phyloP scores from a whole-genome alignment of 1,284 basidiomycete species.

The Sporisorium exsertum region DNA sequence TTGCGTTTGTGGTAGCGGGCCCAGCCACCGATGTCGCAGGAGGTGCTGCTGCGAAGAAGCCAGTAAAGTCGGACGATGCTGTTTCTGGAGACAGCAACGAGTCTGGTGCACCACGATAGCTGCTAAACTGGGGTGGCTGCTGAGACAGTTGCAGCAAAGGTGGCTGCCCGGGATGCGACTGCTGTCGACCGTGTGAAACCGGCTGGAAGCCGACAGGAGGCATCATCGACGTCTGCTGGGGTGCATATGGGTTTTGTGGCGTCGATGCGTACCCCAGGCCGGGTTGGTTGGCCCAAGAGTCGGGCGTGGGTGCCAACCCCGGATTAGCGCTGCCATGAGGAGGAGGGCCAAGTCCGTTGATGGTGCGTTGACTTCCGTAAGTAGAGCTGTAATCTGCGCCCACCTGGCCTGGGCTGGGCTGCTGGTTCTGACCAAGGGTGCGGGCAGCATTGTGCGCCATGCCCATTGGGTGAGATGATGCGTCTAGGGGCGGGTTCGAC shows the following conservation, averaged over 20 bases:
- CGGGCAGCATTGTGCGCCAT: constrained; percentile 24
- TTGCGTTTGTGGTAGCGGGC: background rate
- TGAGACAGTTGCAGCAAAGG: constrained; percentile 27
- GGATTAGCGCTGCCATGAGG: background rate
- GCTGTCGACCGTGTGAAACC: constrained; percentile 13
- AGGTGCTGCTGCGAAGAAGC: constrained; percentile 20
- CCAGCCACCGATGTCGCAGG: constrained; percentile 1
- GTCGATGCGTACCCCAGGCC: constrained; percentile 13
- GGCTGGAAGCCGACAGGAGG: constrained; percentile 15
- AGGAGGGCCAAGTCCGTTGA: constrained; percentile 20
- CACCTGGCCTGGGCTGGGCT: constrained; percentile 4
- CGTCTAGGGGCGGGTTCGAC: constrained; percentile 5
- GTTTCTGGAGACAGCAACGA: constrained; percentile 30
- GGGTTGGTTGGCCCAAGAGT: constrained; percentile 26
- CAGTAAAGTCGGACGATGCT: constrained; percentile 32
- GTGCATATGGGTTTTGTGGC: constrained; percentile 18
- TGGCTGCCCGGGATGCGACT: constrained; percentile 21
- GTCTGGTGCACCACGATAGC: constrained; percentile 33
- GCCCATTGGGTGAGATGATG: constrained; percentile 15
- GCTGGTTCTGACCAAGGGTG: constrained; percentile 9
- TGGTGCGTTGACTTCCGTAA: constrained; percentile 19
- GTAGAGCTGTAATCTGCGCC: constrained; percentile 32
- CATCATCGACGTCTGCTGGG: constrained; percentile 30
- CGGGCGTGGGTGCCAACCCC: constrained; percentile 9
- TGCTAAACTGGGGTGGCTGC: constrained; percentile 33